Evolutionary conservation across 257 asterid species (phyloP), one percentile per base, ranked within the genome.

Genomic region (Galeopsis tetrahit): DNA sequence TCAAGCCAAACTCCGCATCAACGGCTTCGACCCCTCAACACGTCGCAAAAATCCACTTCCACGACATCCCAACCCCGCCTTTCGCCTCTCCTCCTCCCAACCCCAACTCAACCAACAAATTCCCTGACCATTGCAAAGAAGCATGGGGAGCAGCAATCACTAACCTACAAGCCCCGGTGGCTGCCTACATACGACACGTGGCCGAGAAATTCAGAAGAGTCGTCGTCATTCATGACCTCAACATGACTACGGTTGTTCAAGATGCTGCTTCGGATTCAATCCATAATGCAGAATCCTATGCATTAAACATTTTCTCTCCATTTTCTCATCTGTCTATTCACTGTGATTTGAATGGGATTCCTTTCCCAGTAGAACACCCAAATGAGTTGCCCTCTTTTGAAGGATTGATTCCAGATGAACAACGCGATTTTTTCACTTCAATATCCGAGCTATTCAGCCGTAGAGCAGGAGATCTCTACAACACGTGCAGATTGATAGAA

Each of bases 241-340:
- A 78, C 56, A 80, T 87, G 82, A 58, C 87, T 0, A 52, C 6
- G 3, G 83, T 78, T 52, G 90, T 87, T 51, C 93, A 83, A 55
- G 93, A 85, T 46, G 85, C 79, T 17, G 14, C 36, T 14, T 75
- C 28, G 28, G 28, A 21, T 21, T 21, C 82, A 0, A 44, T 85
- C 4, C 75, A 73, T 0, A 86, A 86, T 35, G 90, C 86, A 1
- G 92, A 86, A 40, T 83, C 87, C 46, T 88, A 84, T 21, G 66
- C 69, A 0, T 77, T 84, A 72, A 77, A 80, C 57, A 73, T 85
- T 42, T 44, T 76, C 34, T 80, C 89, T 2, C 85, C 83, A 0
- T 80, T 78, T 51, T 68, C 76, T 32, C 49, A 31, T 40, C 60
- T 67, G 15, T 52, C 53, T 2, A 3, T 1, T 0, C 1, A 39